Evolutionary conservation across 306 rosid genomes (phyloP), one percentile per base, ranked within the genome.

Genomic region (Lupinus albus): DNA sequence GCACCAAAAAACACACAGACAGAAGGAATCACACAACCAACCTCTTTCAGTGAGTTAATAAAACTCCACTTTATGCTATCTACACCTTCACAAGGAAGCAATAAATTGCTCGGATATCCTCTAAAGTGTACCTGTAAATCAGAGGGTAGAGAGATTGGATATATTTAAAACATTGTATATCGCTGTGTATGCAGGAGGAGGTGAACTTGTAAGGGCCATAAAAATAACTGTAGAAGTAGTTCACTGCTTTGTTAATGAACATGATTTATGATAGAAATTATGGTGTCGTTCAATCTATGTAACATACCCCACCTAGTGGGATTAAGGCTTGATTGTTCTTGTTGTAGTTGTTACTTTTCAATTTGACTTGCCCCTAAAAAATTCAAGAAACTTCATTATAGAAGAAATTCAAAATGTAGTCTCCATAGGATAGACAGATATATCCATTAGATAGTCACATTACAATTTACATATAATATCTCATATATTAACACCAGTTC

Each of bases 31-130:
- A 65, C 48, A 9, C 48, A 66, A 67, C 82, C 45, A 30, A 93
- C 99, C 99, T 93, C 99, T 79, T 93, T 93, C 78, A 93, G 64
- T 18, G 99, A 93, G 84, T 93, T 88, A 46, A 93, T 93, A 71
- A 82, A 93, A 85, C 86, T 83, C 97, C 99, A 93, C 72, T 93
- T 93, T 49, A 93, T 63, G 57, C 80, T 86, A 30, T 93, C 97
- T 81, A 86, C 99, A 78, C 90, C 94, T 81, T 93, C 99, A 72
- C 95, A 93, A 3, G 99, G 97, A 75, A 84, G 83, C 82, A 93
- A 64, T 20, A 83, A 11, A 59, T 79, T 87, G 33, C 79, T 81
- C 0, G 99, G 99, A 78, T 90, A 93, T 80, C 97, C 95, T 70
- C 92, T 85, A 69, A 93, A 93, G 78, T 90, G 97, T 30, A 93